phyloP scores from a whole-genome alignment of 202 grass and related monocot species.

The Setaria viridis region DNA sequence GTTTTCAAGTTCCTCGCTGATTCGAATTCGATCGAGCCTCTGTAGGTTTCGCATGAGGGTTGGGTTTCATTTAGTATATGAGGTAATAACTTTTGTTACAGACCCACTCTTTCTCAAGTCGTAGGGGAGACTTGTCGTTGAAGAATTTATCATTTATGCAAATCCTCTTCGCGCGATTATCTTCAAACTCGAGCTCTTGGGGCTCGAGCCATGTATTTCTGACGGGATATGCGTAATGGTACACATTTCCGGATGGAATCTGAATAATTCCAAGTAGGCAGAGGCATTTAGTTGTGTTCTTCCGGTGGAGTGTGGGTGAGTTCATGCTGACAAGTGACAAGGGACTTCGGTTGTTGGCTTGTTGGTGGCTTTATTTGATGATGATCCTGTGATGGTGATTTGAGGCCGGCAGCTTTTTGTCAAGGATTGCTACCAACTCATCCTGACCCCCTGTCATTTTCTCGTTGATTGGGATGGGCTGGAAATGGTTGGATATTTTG shows the following conservation, averaged over 20 bases:
- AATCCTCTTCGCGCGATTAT: neutral
- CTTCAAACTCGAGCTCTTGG: neutral
- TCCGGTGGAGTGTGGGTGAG: neutral
- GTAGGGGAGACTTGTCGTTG: neutral
- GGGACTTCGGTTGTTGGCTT: neutral
- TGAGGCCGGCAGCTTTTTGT: conserved; percentile 4
- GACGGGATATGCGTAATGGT: neutral
- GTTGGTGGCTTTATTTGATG: neutral
- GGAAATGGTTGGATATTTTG: conserved; percentile 25
- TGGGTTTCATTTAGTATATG: neutral
- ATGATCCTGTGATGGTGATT: neutral
- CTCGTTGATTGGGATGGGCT: conserved; percentile 18
- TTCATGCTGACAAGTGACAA: neutral
- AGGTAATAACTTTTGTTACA: neutral
- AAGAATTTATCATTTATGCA: neutral
- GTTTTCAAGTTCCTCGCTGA: neutral
- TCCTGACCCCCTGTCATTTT: neutral
- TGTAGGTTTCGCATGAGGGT: neutral
- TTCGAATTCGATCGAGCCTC: neutral
- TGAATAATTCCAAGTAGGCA: neutral
- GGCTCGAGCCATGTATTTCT: neutral
- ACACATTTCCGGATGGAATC: neutral
- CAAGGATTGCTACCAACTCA: neutral
- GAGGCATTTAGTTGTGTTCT: neutral
- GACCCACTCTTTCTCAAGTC: neutral